phyloP scores from a whole-genome alignment of 352 stramenopile species.

The Phytophthora pini region DNA sequence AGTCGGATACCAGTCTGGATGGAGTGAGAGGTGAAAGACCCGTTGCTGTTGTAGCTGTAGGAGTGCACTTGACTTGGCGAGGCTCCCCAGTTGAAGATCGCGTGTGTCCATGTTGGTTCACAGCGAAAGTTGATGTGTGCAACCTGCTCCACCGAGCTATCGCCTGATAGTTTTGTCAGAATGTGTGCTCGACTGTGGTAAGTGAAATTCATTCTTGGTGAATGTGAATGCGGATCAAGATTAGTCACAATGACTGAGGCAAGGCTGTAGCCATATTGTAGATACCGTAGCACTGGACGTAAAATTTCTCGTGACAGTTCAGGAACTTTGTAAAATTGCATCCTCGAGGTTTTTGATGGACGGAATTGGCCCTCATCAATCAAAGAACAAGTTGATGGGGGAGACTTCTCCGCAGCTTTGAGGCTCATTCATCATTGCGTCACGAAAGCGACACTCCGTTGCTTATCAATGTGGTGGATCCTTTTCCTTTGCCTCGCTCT shows the following conservation, averaged over 20 bases:
- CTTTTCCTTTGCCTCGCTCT: constrained; percentile 23
- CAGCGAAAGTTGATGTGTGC: neutral
- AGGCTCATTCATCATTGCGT: constrained; percentile 33
- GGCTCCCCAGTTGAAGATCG: neutral
- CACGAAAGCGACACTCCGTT: constrained; percentile 25
- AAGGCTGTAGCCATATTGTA: no score
- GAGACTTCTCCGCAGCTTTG: neutral
- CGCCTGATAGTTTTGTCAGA: neutral
- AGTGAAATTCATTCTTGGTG: neutral
- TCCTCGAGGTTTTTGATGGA: constrained; percentile 21
- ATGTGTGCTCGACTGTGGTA: neutral
- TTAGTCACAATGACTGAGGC: no score
- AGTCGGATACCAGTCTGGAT: neutral
- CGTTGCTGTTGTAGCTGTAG: neutral
- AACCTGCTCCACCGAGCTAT: neutral
- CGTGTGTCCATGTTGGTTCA: neutral
- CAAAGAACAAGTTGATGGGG: constrained; percentile 9
- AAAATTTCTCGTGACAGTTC: no score
- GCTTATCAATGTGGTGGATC: constrained; percentile 21
- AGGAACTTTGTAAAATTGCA: constrained; percentile 5
- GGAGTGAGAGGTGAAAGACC: constrained; percentile 3
- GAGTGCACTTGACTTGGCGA: neutral
- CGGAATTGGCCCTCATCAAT: constrained; percentile 1
- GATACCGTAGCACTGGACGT: no score
- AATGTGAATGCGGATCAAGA: neutral